Percentiles rank a stretch among this genome's conserved stretches.
phyloP scores from a whole-genome alignment of 345 rosid genomes.

The Gossypium bickii region DNA sequence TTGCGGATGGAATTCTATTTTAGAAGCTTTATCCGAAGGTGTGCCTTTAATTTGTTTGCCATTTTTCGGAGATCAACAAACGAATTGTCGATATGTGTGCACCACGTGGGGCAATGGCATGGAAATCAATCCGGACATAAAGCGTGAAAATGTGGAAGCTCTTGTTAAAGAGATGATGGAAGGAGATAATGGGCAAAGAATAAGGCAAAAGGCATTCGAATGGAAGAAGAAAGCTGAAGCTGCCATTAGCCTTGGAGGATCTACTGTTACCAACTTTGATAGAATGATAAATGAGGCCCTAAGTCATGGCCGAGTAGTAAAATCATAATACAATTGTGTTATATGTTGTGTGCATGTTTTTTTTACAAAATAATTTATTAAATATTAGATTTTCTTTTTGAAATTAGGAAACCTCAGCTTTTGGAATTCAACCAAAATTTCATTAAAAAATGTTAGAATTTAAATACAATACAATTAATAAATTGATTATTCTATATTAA shows the following conservation, averaged over 20 bases:
- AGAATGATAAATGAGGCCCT: too few species aligned
- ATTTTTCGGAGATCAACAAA: slow-evolving; percentile 20
- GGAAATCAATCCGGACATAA: slow-evolving; percentile 18
- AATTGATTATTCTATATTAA: too few species aligned
- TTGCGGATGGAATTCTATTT: slow-evolving; percentile 34
- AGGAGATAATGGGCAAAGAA: not conserved
- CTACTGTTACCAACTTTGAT: not conserved
- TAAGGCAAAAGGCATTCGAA: not conserved
- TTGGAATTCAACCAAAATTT: too few species aligned
- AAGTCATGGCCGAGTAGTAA: too few species aligned
- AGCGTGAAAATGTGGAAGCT: not conserved
- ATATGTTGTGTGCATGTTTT: too few species aligned
- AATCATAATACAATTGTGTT: too few species aligned
- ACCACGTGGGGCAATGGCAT: slow-evolving; percentile 20
- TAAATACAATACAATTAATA: too few species aligned
- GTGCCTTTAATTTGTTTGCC: slow-evolving; percentile 25
- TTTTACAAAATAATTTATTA: too few species aligned
- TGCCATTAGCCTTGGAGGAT: not conserved
- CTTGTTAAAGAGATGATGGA: slow-evolving; percentile 11
- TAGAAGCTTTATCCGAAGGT: slow-evolving; percentile 9
- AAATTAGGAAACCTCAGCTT: too few species aligned
- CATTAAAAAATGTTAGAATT: too few species aligned
- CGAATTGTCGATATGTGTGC: slow-evolving; percentile 23
- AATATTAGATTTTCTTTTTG: too few species aligned
- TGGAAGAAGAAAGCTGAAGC: slow-evolving; percentile 13